Evolutionary conservation across 1,139 yeast genomes (phyloP).

Genomic region (Pichia sp.): DNA sequence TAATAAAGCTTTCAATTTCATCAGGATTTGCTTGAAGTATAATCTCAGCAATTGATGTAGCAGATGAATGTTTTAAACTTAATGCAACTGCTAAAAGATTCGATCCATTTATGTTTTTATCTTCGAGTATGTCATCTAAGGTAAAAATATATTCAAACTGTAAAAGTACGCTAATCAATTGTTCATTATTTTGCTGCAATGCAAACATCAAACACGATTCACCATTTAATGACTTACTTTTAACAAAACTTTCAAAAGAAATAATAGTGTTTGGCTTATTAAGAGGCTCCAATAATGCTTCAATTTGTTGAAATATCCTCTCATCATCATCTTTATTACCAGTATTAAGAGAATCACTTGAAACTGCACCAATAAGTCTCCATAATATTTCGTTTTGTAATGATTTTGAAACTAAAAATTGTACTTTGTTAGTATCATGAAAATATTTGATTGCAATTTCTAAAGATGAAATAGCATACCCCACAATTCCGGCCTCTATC

Average conservation of each 20-base stretch:
- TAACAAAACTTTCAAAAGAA: constrained; percentile 38
- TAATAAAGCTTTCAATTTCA: constrained; percentile 40
- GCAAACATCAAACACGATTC: constrained; percentile 61
- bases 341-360: constrained; percentile 17
- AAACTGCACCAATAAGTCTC: constrained; percentile 39
- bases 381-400: constrained; percentile 48
- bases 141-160: constrained; percentile 46
- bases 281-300: constrained; percentile 13
- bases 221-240: constrained; percentile 51
- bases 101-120: constrained; percentile 44
- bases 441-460: constrained; percentile 76
- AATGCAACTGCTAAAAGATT: constrained; percentile 59
- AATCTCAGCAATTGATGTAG: constrained; percentile 42
- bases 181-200: constrained; percentile 37
- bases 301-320: constrained; percentile 11
- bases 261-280: constrained; percentile 25
- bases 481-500: constrained; percentile 24
- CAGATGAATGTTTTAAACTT: constrained; percentile 44
- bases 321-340: constrained; percentile 19
- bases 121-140: constrained; percentile 61
- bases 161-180: constrained; percentile 42
- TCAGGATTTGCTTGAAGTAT: constrained; percentile 39
- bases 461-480: constrained; percentile 66
- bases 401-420: constrained; percentile 32
- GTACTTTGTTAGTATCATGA: constrained; percentile 36